Base-by-base conservation (phyloP, 78 protist species). In the Dictyostelium intermedium region DNA sequence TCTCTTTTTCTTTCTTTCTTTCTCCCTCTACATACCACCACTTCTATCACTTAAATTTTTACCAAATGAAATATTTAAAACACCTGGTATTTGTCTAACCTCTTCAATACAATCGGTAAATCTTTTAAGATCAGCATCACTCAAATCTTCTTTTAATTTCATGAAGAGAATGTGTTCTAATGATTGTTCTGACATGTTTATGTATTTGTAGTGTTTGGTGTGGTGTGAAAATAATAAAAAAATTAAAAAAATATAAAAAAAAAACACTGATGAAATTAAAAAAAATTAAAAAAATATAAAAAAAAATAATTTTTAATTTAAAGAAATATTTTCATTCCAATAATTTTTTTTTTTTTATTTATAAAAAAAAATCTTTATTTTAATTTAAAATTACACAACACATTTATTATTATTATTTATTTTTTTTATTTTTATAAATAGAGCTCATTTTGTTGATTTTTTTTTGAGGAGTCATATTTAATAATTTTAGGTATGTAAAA, bases 11-110 rank as follows among this genome's bases (percentile, higher is more conserved):
- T n/a, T n/a, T n/a, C n/a, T n/a, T n/a, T n/a, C n/a, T n/a, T n/a
- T n/a, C n/a, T n/a, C n/a, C n/a, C n/a, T n/a, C n/a, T 39, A 85
- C 91, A 53, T 85, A 85, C 91, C 85, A 70, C 87, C 94, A 69
- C 74, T 45, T 89, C 94, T 89, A 27, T 53, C 78, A 34, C 39
- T 27, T 3, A 80, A 34, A 16, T 89, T 89, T 77, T 81, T 89
- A 25, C 94, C 94, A 80, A 89, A 89, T n/a, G 66, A 39, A 60
- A 89, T 89, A 0, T 8, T 60, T 32, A 89, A 23, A 34, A 89
- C 87, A 80, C 94, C 94, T 69, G 87, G 86, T 23, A 89, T 8
- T 11, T 10, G 4, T 69, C 60, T 53, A 56, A 89, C 32, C 34
- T 89, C 78, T n/a, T 60, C 87, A 18, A 89, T 89, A 1, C 83